Conservation (phyloP, 2,329 filamentous ascomycete genomes). For the Sporothrix curviconia region DNA sequence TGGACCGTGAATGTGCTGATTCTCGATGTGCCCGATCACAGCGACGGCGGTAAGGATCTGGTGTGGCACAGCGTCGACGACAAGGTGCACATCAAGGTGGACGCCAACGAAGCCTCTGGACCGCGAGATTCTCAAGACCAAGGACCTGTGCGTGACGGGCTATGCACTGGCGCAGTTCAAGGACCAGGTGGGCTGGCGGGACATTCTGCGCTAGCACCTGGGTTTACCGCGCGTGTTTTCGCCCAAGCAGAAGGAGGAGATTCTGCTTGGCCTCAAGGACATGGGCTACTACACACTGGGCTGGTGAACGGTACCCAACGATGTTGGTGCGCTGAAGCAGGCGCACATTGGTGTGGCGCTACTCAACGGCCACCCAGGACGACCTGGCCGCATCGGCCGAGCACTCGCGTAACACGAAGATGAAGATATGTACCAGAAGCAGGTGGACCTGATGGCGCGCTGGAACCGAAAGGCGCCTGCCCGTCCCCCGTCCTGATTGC, state of each 20-base stretch:
- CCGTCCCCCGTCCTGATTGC: slow-evolving; percentile 87
- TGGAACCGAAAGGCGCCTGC: slow-evolving; percentile 94
- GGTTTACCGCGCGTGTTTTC: slow-evolving; percentile 98
- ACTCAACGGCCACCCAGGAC: slow-evolving; percentile 85
- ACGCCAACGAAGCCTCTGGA: slow-evolving; percentile 77
- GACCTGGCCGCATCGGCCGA: slow-evolving; percentile 92
- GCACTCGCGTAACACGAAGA: slow-evolving; percentile 87
- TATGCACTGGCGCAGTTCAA: slow-evolving; percentile 89
- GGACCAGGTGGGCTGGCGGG: slow-evolving; percentile 66
- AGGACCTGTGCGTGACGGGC: slow-evolving; percentile 93
- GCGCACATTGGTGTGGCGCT: slow-evolving; percentile 95
- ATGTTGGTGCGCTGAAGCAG: slow-evolving; percentile 95
- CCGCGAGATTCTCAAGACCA: slow-evolving; percentile 68
- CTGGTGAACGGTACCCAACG: slow-evolving; percentile 96
- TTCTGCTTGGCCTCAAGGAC: slow-evolving; percentile 91
- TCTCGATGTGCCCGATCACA: slow-evolving; percentile 87
- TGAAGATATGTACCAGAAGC: slow-evolving; percentile 99
- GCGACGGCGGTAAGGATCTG: slow-evolving; percentile 68
- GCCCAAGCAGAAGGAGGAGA: slow-evolving; percentile 97
- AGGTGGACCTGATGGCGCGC: slow-evolving; percentile 80
- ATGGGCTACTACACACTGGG: slow-evolving; percentile 96
- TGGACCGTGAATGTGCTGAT: slow-evolving; percentile 93
- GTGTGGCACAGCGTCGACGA: slow-evolving; percentile 96
- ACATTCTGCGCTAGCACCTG: slow-evolving; percentile 82
- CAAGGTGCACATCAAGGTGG: slow-evolving; percentile 75